These are phyloP conservation scores for Phytophthora rubi DNA, from an alignment of 352 stramenopile species.

Conservation along the genomic window DNA sequence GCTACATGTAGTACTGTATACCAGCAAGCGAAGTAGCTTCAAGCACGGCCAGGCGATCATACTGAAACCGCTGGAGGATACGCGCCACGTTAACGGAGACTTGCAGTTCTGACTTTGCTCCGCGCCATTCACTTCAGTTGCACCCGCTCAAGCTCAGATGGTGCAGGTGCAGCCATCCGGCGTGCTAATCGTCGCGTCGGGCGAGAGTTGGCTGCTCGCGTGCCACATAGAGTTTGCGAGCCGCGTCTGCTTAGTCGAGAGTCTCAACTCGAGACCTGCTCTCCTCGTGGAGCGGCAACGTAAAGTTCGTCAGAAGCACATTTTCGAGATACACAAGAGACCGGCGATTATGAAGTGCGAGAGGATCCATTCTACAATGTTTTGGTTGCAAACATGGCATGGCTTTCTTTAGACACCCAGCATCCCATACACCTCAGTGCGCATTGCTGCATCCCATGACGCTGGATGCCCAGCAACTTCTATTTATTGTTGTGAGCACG, in stretches of 20 bases:
- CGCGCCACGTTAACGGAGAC: conserved; percentile 19
- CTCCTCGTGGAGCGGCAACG: background rate
- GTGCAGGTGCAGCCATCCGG: conserved; percentile 6
- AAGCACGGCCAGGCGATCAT: conserved; percentile 14
- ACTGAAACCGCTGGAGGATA: conserved; percentile 15
- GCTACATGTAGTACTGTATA: background rate
- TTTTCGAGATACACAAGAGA: background rate
- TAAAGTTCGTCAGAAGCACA: conserved; percentile 2
- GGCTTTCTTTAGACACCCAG: background rate
- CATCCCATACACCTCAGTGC: background rate
- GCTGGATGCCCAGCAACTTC: background rate
- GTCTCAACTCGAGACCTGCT: background rate
- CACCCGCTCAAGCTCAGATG: conserved; percentile 4
- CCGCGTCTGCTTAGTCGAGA: conserved; percentile 1
- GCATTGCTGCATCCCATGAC: background rate
- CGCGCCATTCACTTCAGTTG: background rate
- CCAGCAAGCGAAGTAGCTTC: conserved; percentile 5
- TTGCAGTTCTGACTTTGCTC: background rate
- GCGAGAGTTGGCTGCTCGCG: background rate
- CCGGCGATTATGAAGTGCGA: background rate
- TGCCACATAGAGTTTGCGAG: background rate
- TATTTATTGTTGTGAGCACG: conserved; percentile 16
- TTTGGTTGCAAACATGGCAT: background rate
- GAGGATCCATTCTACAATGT: background rate
- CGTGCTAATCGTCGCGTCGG: background rate